These are phyloP conservation scores for Aspergillus arachidicola DNA, from an alignment of 2,329 filamentous ascomycete genomes.

Conservation along the genomic window DNA sequence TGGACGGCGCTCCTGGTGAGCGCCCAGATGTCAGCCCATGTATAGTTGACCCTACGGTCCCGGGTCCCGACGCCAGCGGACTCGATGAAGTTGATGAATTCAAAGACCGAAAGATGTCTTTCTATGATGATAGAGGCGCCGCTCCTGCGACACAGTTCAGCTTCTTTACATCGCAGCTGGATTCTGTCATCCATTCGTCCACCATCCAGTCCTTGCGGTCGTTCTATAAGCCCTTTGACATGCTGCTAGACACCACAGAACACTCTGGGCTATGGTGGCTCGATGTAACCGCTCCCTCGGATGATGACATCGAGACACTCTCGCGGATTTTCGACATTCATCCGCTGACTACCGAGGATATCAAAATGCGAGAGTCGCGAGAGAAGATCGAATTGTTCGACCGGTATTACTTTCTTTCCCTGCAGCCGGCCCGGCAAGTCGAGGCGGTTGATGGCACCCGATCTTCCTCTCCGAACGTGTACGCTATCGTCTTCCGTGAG, in stretches of 20 bases:
- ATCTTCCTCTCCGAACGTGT: slow-evolving; percentile 88
- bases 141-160: slow-evolving; percentile 74
- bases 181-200: slow-evolving; percentile 83
- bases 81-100: neutral
- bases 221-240: slow-evolving; percentile 79
- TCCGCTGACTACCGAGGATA: slow-evolving; percentile 91
- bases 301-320: slow-evolving; percentile 82
- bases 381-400: slow-evolving; percentile 98
- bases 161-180: slow-evolving; percentile 89
- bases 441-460: slow-evolving; percentile 74
- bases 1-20: slow-evolving; percentile 4
- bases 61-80: neutral
- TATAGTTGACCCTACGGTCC: neutral
- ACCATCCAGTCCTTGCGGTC: slow-evolving; percentile 81
- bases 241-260: slow-evolving; percentile 49
- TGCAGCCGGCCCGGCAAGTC: slow-evolving; percentile 81
- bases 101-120: slow-evolving; percentile 3
- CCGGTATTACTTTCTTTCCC: slow-evolving; percentile 93
- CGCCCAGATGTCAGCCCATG: neutral
- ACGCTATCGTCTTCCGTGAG: slow-evolving; percentile 90
- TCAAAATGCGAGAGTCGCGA: slow-evolving; percentile 84
- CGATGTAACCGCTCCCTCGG: slow-evolving; percentile 82
- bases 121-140: neutral
- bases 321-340: slow-evolving; percentile 94
- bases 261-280: slow-evolving; percentile 92